Evolutionary conservation across 306 rosid species (phyloP).

Genomic region (Rubus idaeus): DNA sequence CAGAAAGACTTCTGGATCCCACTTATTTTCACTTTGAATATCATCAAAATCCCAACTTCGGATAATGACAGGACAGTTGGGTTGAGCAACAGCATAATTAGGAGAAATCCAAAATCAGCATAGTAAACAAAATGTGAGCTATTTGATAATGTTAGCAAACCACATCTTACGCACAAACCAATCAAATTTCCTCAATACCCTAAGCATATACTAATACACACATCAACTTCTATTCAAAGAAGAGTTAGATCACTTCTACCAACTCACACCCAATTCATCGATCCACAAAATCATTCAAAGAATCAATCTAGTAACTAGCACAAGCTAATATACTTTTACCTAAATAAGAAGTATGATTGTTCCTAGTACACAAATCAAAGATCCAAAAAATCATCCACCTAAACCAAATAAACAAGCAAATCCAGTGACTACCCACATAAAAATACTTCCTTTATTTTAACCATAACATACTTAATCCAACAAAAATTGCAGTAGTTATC

Average conservation of each 20-base stretch:
- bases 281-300: conserved; percentile 26
- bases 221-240: neutral
- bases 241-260: neutral
- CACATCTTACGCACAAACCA: neutral
- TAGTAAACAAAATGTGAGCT: neutral
- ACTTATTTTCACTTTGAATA: neutral
- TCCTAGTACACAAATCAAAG: conserved; percentile 15
- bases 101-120: neutral
- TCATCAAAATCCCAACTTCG: neutral
- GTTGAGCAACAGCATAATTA: neutral
- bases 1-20: neutral
- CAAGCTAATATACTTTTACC: neutral
- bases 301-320: conserved; percentile 17
- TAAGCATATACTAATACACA: neutral
- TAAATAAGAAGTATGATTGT: neutral
- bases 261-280: conserved; percentile 17
- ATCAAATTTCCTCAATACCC: neutral
- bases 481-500: neutral
- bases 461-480: neutral
- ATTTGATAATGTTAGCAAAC: neutral
- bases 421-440: neutral
- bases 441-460: neutral
- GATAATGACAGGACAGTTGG: neutral
- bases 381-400: conserved; percentile 26
- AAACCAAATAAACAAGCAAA: conserved; percentile 7